Conservation (phyloP, 2,329 filamentous ascomycete species). For the Pseudocercospora musae region DNA sequence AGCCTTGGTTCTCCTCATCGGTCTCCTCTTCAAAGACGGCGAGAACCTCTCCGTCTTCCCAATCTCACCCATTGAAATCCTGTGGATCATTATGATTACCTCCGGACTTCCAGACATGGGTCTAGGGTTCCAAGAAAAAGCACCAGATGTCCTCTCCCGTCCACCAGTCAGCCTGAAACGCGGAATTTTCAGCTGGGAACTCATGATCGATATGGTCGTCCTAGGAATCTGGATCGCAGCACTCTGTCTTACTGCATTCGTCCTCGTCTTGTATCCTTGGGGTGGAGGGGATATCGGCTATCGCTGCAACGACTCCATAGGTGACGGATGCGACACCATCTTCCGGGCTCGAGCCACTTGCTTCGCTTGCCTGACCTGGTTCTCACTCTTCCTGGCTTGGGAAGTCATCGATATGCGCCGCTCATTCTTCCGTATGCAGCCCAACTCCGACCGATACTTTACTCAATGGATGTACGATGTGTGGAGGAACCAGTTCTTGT, state of each 20-base stretch:
- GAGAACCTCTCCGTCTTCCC: constrained; percentile 76
- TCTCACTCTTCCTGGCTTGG: constrained; percentile 73
- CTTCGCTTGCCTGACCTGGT: constrained; percentile 73
- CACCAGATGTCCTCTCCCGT: constrained; percentile 72
- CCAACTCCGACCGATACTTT: constrained; percentile 57
- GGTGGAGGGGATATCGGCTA: constrained; percentile 51
- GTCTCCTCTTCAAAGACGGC: constrained; percentile 74
- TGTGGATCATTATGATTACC: constrained; percentile 92
- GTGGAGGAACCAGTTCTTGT: constrained; percentile 67
- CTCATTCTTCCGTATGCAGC: constrained; percentile 72
- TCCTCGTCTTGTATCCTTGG: constrained; percentile 61
- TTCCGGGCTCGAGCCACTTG: constrained; percentile 71
- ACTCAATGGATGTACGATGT: constrained; percentile 66
- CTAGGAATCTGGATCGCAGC: constrained; percentile 76
- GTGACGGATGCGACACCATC: constrained; percentile 56
- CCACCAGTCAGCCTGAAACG: constrained; percentile 67
- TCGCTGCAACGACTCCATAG: constrained; percentile 60
- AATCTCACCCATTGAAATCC: constrained; percentile 77
- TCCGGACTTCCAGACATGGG: constrained; percentile 86
- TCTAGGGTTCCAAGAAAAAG: constrained; percentile 73
- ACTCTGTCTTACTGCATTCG: constrained; percentile 59
- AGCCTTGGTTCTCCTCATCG: constrained; percentile 75
- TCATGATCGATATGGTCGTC: constrained; percentile 74
- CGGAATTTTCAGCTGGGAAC: constrained; percentile 74
- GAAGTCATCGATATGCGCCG: constrained; percentile 71